phyloP scores from a whole-genome alignment of 257 asterid species.

The Asclepias syriaca region DNA sequence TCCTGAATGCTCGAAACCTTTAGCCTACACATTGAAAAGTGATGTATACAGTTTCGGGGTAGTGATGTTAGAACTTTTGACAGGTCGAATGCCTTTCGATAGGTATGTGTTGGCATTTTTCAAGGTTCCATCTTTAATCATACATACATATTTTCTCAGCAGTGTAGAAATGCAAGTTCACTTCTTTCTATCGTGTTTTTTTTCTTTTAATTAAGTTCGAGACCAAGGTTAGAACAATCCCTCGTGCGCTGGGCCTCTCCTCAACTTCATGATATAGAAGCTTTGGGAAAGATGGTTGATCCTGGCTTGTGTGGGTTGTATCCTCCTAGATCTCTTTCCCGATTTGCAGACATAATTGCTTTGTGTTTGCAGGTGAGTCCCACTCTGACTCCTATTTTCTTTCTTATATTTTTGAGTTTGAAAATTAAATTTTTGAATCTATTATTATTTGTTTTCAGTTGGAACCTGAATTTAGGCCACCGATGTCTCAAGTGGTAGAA shows the following conservation, averaged over 20 bases:
- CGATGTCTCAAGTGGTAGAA: constrained; percentile 82
- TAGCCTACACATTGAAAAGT: constrained; percentile 38
- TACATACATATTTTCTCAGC: not conserved
- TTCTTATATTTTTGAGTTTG: not conserved
- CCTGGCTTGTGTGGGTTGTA: constrained; percentile 52
- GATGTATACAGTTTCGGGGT: constrained; percentile 62
- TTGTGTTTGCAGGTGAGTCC: constrained; percentile 42
- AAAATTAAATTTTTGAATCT: not conserved
- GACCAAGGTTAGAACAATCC: constrained; percentile 43
- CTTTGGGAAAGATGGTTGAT: constrained; percentile 47
- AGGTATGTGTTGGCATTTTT: constrained; percentile 23
- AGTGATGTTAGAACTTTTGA: constrained; percentile 54
- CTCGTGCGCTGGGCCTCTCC: constrained; percentile 58
- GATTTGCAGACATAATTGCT: constrained; percentile 49
- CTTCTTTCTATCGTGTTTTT: not conserved
- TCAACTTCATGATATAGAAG: constrained; percentile 56
- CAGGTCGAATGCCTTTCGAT: constrained; percentile 53
- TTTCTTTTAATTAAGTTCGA: constrained; percentile 26
- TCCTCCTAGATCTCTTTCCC: constrained; percentile 52
- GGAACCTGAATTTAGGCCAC: constrained; percentile 92
- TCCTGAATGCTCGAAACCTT: constrained; percentile 47
- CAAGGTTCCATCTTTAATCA: not conserved
- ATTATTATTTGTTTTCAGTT: constrained; percentile 32
- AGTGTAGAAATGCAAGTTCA: not conserved
- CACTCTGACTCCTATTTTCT: not conserved